Conservation (phyloP, 148 eudicot genomes). For the Rhododendron henanense region DNA sequence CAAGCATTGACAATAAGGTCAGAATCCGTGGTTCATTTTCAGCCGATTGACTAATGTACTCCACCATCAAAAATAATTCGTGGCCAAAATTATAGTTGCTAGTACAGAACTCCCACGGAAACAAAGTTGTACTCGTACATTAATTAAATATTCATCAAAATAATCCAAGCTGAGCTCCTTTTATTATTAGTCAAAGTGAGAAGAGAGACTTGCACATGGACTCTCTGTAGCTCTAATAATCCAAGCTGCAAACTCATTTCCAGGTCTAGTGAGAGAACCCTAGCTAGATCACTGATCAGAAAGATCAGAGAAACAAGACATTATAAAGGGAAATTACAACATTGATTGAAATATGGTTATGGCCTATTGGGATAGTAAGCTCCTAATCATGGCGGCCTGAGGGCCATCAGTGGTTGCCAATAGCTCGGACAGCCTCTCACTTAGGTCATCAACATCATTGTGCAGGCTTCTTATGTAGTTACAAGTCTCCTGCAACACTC, state of each 20-base stretch:
- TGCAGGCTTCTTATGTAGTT: constrained; percentile 42
- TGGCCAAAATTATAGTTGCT: neutral
- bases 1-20: neutral
- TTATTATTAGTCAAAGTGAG: constrained; percentile 10
- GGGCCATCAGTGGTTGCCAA: constrained; percentile 33
- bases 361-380: constrained; percentile 33
- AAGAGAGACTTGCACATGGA: neutral
- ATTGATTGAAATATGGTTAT: no score
- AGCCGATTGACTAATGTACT: neutral
- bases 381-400: constrained; percentile 45
- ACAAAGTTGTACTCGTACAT: neutral
- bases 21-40: neutral
- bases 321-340: neutral
- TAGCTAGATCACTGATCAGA: neutral
- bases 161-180: neutral
- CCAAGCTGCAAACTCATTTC: neutral
- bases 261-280: constrained; percentile 8
- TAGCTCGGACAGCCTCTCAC: constrained; percentile 41
- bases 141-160: neutral
- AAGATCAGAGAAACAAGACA: neutral
- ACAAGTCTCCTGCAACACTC: constrained; percentile 46
- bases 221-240: neutral
- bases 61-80: neutral
- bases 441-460: constrained; percentile 41
- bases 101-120: neutral